Percentiles rank a stretch among this genome's conserved stretches.
Conservation (phyloP, 768 basidiomycete genomes). For the Leccinellum albellum region DNA sequence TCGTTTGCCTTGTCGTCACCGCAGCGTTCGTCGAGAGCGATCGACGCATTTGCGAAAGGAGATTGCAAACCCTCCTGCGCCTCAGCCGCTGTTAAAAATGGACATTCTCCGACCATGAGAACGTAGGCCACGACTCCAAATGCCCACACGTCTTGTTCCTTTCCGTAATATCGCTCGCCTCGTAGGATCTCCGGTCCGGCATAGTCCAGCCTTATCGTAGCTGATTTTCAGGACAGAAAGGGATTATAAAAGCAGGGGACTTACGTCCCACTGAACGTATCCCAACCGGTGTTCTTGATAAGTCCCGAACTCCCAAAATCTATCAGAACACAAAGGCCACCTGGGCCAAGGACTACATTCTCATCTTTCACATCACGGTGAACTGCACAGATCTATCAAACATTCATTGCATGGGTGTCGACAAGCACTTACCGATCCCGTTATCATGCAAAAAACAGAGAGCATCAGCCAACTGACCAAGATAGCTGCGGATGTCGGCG, state of each 20-base stretch:
- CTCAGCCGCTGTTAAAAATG: slow-evolving; percentile 86
- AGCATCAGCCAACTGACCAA: slow-evolving; percentile 94
- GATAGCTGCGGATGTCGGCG: slow-evolving; percentile 69
- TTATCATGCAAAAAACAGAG: slow-evolving; percentile 83
- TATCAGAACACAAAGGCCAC: slow-evolving; percentile 86
- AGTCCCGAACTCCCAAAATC: slow-evolving; percentile 95
- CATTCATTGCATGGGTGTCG: slow-evolving; percentile 1
- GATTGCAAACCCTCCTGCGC: slow-evolving; percentile 81
- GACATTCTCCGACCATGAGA: slow-evolving; percentile 87
- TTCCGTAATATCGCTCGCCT: slow-evolving; percentile 91
- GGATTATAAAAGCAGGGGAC: slow-evolving; percentile 30
- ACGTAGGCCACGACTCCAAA: slow-evolving; percentile 97
- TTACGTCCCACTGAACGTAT: slow-evolving; percentile 90
- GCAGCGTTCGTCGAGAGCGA: slow-evolving; percentile 77
- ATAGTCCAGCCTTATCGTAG: slow-evolving; percentile 69
- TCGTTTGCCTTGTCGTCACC: slow-evolving; percentile 67
- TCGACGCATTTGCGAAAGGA: slow-evolving; percentile 72
- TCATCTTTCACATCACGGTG: slow-evolving; percentile 99
- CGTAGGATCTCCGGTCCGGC: slow-evolving; percentile 95
- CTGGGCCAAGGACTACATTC: slow-evolving; percentile 80
- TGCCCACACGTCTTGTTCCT: slow-evolving; percentile 98
- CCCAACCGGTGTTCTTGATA: slow-evolving; percentile 81
- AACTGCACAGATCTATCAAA: slow-evolving; percentile 41
- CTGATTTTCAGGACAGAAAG: slow-evolving; percentile 8
- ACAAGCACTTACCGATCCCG: slow-evolving; percentile 69